phyloP scores from a whole-genome alignment of 495 filamentous ascomycete species.

The Filosporella fistucella region DNA sequence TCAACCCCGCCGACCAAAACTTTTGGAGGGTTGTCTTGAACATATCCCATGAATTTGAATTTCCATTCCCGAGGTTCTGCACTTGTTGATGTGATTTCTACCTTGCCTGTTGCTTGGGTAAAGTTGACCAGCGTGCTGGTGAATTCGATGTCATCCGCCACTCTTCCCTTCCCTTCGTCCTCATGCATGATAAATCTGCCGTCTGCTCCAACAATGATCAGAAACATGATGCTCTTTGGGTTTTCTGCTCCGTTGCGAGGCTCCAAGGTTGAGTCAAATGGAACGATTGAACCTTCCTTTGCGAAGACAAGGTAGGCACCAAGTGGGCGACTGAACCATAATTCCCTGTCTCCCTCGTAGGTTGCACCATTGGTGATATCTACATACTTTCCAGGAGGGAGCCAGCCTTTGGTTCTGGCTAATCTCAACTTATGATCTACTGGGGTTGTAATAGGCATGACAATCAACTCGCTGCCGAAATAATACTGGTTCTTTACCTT shows the following conservation, averaged over 20 bases:
- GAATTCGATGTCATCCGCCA: slow-evolving; percentile 1
- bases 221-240: slow-evolving; percentile 36
- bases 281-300: slow-evolving; percentile 48
- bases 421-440: slow-evolving; percentile 32
- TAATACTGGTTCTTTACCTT: slow-evolving; percentile 45
- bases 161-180: slow-evolving; percentile 21
- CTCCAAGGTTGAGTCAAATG: slow-evolving; percentile 32
- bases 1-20: slow-evolving; percentile 8
- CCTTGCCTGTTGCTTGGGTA: slow-evolving; percentile 19
- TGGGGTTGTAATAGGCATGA: slow-evolving; percentile 46
- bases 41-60: not conserved
- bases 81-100: slow-evolving; percentile 6
- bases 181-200: slow-evolving; percentile 38
- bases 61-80: slow-evolving; percentile 2
- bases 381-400: slow-evolving; percentile 42
- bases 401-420: slow-evolving; percentile 41
- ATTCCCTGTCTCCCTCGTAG: slow-evolving; percentile 45
- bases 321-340: slow-evolving; percentile 40
- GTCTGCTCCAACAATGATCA: slow-evolving; percentile 49
- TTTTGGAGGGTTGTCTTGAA: slow-evolving; percentile 2
- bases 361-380: slow-evolving; percentile 47
- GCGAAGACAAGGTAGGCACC: slow-evolving; percentile 44
- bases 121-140: slow-evolving; percentile 15
- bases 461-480: slow-evolving; percentile 48
- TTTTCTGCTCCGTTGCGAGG: slow-evolving; percentile 37